phyloP scores from a whole-genome alignment of 495 filamentous ascomycete species.

The Clavariopsis aquatica region DNA sequence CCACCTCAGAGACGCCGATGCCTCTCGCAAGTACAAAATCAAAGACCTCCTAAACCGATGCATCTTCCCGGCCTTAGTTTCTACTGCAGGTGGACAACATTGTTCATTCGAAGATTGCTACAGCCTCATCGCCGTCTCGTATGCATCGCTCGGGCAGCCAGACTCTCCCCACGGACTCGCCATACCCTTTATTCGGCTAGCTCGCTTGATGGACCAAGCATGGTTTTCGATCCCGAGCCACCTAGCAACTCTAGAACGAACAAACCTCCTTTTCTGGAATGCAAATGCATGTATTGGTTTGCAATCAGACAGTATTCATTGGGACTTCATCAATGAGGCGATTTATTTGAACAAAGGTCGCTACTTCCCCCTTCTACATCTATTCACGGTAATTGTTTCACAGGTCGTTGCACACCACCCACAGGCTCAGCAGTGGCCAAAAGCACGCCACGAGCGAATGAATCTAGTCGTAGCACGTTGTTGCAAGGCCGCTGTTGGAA shows the following conservation, averaged over 20 bases:
- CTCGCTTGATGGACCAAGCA: conserved; percentile 4
- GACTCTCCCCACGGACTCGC: conserved; percentile 3
- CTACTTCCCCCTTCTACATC: conserved; percentile 14
- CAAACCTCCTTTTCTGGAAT: conserved; percentile 17
- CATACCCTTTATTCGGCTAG: conserved; percentile 10
- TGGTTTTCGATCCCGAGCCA: not conserved
- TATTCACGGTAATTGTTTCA: conserved; percentile 22
- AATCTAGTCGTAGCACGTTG: conserved; percentile 16
- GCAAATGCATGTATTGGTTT: conserved; percentile 9
- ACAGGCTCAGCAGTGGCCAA: conserved; percentile 2
- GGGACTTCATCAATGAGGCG: conserved; percentile 17
- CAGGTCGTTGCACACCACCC: conserved; percentile 14
- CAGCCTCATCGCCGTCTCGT: not conserved
- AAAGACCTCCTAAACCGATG: not conserved
- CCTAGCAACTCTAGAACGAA: not conserved
- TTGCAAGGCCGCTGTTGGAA: conserved; percentile 5
- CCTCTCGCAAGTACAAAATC: not conserved
- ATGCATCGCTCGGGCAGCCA: not conserved
- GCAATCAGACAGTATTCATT: not conserved
- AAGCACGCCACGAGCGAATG: conserved; percentile 9
- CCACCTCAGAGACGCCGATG: not conserved
- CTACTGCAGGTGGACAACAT: not conserved
- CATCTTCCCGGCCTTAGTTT: conserved; percentile 4
- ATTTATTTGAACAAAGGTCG: not conserved
- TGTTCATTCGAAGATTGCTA: conserved; percentile 1